Evolutionary conservation across 257 asterid species (phyloP), one percentile per base, ranked within the genome.

Genomic region (Phtheirospermum japonicum): DNA sequence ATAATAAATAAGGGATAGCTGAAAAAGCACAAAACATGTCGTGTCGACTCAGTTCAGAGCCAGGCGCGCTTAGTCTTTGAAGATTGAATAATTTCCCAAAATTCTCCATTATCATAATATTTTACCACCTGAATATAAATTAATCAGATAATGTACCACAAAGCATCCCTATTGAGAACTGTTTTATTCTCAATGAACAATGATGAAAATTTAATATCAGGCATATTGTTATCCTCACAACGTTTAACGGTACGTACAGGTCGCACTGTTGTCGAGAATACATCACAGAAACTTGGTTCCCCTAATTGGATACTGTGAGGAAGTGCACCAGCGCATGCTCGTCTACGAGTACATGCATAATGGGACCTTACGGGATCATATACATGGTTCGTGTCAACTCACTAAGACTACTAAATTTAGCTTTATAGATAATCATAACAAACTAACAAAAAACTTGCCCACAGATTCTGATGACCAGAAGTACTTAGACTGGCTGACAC

Each of bases 211-310:
- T 54, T 42, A 2, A 33, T 33, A n/a, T 40, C 5, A 1, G 49
- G 42, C 33, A 32, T 19, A 20, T 30, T 65, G 34, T 16, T 6
- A 40, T 11, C n/a, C 34, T 36, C 26, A 51, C 39, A 80, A 36
- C n/a, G n/a, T n/a, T n/a, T n/a, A n/a, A n/a, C 50, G 7, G 10
- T 63, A 63, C 79, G 67, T 60, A 63, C 90, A 92, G 99, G 97
- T 93, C 17, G 99, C 99, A 10, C 88, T 93, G 30, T 64, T 93
- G 73, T 89, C 99, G 61, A 83, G 99, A 78, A 93, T 93, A 71
- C 99, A 93, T 62, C 99, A 93, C 78, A 78, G 99, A 51, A 93
- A 93, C 70, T 78, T 93, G 82, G 99, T 93, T 75, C 99, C 99
- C 17, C 71, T 93, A 33, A 87, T 93, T 56, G 99, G 99, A 69